Percentiles rank a stretch among this genome's conserved stretches.
Conservation (phyloP, 352 stramenopile genomes). For the Globisporangium nagaii region DNA sequence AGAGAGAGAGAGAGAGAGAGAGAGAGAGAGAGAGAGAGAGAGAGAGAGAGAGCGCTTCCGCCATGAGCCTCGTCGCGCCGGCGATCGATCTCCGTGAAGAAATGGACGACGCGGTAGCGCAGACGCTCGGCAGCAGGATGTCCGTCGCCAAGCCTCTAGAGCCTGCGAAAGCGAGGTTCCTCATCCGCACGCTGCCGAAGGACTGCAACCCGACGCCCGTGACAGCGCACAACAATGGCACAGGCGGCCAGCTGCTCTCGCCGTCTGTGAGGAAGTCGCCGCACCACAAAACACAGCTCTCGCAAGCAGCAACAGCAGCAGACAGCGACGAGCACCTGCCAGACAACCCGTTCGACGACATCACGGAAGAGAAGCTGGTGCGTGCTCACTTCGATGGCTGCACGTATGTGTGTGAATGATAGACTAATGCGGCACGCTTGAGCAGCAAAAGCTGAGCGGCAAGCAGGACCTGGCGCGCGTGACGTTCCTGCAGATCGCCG, state of each 20-base stretch:
- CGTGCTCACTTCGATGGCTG: neutral
- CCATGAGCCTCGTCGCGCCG: slow-evolving; percentile 35
- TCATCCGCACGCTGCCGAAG: slow-evolving; percentile 64
- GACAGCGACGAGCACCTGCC: slow-evolving; percentile 19
- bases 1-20: too few species aligned
- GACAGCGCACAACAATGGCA: slow-evolving; percentile 5
- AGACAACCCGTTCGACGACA: slow-evolving; percentile 77
- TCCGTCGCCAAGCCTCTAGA: neutral
- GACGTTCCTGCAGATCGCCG: slow-evolving; percentile 48
- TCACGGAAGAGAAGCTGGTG: slow-evolving; percentile 74
- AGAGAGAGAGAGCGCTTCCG: neutral
- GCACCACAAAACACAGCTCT: neutral
- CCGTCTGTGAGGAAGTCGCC: slow-evolving; percentile 11
- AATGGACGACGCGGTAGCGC: slow-evolving; percentile 19
- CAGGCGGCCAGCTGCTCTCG: slow-evolving; percentile 14
- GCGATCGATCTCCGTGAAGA: slow-evolving; percentile 48
- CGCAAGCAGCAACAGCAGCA: neutral
- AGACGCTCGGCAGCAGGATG: neutral
- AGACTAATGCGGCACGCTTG: neutral
- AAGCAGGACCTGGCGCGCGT: slow-evolving; percentile 55
- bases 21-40: neutral
- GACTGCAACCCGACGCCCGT: slow-evolving; percentile 70
- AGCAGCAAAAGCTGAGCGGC: slow-evolving; percentile 53
- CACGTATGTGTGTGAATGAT: neutral
- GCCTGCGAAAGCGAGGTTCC: slow-evolving; percentile 44